A percentile compares a stretch with the other conserved stretches of the same genome.
phyloP scores from a whole-genome alignment of 352 stramenopile species.

The Thalassiosira mediterranea region DNA sequence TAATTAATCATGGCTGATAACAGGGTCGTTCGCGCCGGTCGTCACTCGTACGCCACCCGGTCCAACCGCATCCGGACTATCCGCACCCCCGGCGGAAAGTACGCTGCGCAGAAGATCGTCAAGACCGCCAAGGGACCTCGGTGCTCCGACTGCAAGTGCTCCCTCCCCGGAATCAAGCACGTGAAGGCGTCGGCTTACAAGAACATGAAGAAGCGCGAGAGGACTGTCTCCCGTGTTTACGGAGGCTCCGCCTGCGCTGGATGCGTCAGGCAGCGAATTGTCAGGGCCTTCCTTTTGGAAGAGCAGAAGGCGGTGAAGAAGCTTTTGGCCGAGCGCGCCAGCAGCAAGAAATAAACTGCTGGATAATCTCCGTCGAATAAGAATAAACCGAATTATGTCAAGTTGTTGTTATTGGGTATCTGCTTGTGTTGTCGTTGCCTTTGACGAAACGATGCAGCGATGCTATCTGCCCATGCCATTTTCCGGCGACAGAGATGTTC shows the following conservation, averaged over 20 bases:
- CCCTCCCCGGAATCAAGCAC: slow-evolving; percentile 91
- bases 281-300: slow-evolving; percentile 98
- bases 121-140: slow-evolving; percentile 93
- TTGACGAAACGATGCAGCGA: too few species aligned
- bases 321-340: slow-evolving; percentile 92
- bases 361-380: slow-evolving; percentile 8
- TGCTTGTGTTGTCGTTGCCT: too few species aligned
- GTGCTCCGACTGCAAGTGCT: slow-evolving; percentile 96
- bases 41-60: slow-evolving; percentile 96
- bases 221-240: slow-evolving; percentile 96
- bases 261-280: slow-evolving; percentile 95
- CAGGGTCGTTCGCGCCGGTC: slow-evolving; percentile 93
- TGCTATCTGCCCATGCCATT: too few species aligned
- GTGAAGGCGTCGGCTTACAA: slow-evolving; percentile 83
- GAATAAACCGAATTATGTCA: slow-evolving; percentile 17
- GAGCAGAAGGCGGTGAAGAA: slow-evolving; percentile 99
- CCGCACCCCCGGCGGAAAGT: slow-evolving; percentile 94
- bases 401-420: too few species aligned
- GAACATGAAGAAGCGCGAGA: slow-evolving; percentile 90
- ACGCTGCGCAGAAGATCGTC: slow-evolving; percentile 93
- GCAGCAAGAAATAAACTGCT: slow-evolving; percentile 75
- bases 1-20: slow-evolving; percentile 87
- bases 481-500: too few species aligned
- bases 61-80: slow-evolving; percentile 93
- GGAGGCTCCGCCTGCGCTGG: slow-evolving; percentile 91